Base-by-base conservation (phyloP, 1,284 basidiomycete genomes). In the Phlebopus sp. region DNA sequence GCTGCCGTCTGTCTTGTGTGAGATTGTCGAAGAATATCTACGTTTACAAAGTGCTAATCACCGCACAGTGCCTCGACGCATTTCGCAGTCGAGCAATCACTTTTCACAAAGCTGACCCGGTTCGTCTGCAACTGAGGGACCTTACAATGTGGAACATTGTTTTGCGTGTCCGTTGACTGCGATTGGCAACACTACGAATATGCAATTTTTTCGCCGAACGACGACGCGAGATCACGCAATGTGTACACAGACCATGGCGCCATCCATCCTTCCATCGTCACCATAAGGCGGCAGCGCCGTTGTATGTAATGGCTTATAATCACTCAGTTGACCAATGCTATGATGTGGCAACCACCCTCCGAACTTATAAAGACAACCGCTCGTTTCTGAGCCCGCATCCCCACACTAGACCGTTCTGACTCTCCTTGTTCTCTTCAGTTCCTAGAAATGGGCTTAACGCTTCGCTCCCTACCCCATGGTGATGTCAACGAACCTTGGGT, bases 141-240 rank as follows among this genome's bases (percentile, higher is more conserved):
- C 25, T 25, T 25, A 8, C 8, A 25, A 25, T 8, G 8, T n/a
- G 8, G 25, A 4, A 25, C 8, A 25, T 25, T 25, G 4, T 25
- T 8, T 8, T 18, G 34, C 23, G 43, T 47, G 43, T 23, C n/a
- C n/a, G 46, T 3, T 11, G 11, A 11, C 11, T 11, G 15, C 11
- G 21, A 18, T 13, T 37, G 21, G 18, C 40, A 5, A 30, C 23
- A 32, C 25, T n/a, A 14, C 39, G 39, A 25, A 17, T 11, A 48
- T 45, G 34, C 32, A 19, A 49, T 52, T 63, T 49, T 42, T 21
- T 15, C 25, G 37, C 29, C 31, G 15, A 9, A 37, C 39, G 39
- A 49, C 58, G 44, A 53, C 61, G 55, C 51, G 55, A 69, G 61
- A 65, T 65, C 67, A 68, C 67, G 63, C 63, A 54, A 65, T 64